Conservation (phyloP, 2,329 filamentous ascomycete genomes). For the Fonsecaea monophora region DNA sequence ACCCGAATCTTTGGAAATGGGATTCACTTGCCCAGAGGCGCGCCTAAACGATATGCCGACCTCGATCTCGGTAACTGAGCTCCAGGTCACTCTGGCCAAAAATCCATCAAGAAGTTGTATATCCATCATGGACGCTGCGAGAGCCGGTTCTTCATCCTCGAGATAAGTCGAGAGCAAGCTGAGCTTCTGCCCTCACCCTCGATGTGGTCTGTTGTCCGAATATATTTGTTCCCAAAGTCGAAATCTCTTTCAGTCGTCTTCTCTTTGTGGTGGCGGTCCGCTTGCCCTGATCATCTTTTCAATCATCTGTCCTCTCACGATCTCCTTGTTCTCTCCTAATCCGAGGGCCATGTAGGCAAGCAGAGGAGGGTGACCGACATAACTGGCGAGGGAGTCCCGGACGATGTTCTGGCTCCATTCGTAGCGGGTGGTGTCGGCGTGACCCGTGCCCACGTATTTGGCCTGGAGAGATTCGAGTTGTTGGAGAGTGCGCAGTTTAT, state of each 20-base stretch:
- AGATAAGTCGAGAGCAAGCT: neutral
- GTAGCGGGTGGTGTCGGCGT: conserved; percentile 95
- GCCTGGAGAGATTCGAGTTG: conserved; percentile 96
- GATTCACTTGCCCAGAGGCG: neutral
- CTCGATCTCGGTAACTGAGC: neutral
- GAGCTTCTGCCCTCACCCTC: neutral
- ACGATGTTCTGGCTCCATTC: conserved; percentile 97
- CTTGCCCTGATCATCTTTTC: conserved; percentile 73
- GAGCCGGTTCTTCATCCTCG: neutral
- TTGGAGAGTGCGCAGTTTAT: conserved; percentile 96
- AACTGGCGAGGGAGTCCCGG: conserved; percentile 88
- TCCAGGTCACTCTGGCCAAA: conserved; percentile 2
- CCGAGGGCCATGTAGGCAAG: conserved; percentile 89
- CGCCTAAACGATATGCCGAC: conserved; percentile 29
- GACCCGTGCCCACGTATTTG: conserved; percentile 93
- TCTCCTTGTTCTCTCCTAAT: conserved; percentile 81
- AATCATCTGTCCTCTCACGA: conserved; percentile 79
- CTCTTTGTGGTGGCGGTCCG: conserved; percentile 66
- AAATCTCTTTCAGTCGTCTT: conserved; percentile 30
- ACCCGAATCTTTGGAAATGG: conserved; percentile 13
- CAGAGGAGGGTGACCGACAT: conserved; percentile 86
- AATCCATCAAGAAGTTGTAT: neutral
- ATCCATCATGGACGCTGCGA: neutral
- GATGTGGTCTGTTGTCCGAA: neutral
- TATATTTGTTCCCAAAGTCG: neutral